phyloP scores from a whole-genome alignment of 73 alveolate species.

The Paramecium caudatum region DNA sequence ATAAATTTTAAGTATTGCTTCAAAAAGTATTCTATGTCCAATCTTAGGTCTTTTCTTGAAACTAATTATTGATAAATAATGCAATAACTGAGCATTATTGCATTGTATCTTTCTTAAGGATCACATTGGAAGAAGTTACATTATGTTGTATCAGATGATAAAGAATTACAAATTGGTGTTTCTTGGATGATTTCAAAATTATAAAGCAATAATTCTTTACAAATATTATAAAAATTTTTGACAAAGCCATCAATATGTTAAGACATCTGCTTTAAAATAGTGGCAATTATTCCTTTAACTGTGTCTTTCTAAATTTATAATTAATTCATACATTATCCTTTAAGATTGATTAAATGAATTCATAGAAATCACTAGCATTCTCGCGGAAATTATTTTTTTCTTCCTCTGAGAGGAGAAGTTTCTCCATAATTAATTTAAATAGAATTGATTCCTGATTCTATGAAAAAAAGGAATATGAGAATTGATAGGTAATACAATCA shows the following conservation, averaged over 20 bases:
- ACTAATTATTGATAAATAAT: neutral
- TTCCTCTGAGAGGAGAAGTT: neutral
- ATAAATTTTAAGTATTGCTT: slow-evolving; percentile 18
- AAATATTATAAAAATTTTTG: neutral
- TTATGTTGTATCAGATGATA: neutral
- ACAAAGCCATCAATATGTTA: slow-evolving; percentile 11
- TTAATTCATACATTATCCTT: neutral
- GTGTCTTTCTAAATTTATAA: neutral
- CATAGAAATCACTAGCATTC: slow-evolving; percentile 18
- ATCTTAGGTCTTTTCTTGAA: slow-evolving; percentile 12
- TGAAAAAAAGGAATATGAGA: neutral
- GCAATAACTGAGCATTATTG: neutral
- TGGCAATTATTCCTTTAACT: neutral
- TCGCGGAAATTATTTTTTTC: slow-evolving; percentile 2
- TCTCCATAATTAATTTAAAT: neutral
- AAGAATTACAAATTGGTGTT: neutral
- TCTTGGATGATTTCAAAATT: slow-evolving; percentile 32
- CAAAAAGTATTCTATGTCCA: slow-evolving; percentile 4
- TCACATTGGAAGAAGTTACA: neutral
- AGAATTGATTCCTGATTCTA: neutral
- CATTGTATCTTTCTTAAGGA: slow-evolving; percentile 33
- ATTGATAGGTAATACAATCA: neutral
- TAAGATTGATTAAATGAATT: neutral
- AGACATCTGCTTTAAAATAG: neutral
- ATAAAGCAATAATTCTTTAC: neutral